Evolutionary conservation across 768 basidiomycete species (phyloP).

Genomic region (Termitomyces sp.): DNA sequence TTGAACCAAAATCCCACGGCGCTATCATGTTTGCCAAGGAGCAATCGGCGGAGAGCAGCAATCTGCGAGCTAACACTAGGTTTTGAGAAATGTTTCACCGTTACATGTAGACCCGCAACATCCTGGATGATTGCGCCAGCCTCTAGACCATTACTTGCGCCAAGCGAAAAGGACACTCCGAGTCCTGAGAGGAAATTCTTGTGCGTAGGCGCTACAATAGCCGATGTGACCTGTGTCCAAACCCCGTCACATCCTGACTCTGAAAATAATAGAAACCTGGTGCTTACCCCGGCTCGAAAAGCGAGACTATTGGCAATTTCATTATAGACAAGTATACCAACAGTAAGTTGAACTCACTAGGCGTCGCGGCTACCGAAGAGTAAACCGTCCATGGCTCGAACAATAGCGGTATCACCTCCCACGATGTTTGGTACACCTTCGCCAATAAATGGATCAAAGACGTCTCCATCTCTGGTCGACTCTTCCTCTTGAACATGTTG

Average conservation of each 20-base stretch:
- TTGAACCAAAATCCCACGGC: conserved; percentile 39
- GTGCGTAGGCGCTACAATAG: conserved; percentile 55
- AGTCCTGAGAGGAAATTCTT: conserved; percentile 53
- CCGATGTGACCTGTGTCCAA: conserved; percentile 42
- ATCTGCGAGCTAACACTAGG: conserved; percentile 79
- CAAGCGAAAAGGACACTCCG: conserved; percentile 59
- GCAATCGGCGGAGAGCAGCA: conserved; percentile 58
- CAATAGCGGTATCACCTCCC: conserved; percentile 44
- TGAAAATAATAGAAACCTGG: neutral
- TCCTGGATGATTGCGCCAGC: conserved; percentile 59
- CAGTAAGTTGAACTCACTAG: conserved; percentile 40
- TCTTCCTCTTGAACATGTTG: conserved; percentile 62
- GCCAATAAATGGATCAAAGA: conserved; percentile 45
- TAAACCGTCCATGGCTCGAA: conserved; percentile 71
- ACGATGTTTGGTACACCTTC: conserved; percentile 40
- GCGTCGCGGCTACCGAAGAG: conserved; percentile 64
- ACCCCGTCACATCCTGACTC: neutral
- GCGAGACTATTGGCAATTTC: conserved; percentile 41
- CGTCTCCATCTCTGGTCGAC: conserved; percentile 63
- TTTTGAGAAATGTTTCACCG: conserved; percentile 42
- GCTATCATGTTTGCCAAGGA: conserved; percentile 38
- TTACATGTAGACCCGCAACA: conserved; percentile 59
- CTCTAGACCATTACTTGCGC: conserved; percentile 54
- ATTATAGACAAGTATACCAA: neutral
- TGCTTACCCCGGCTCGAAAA: conserved; percentile 57